A percentile compares a stretch with the other conserved stretches of the same genome.
These are phyloP conservation scores for Penicillium paradoxum DNA, from an alignment of 495 filamentous ascomycete genomes.

Conservation along the genomic window DNA sequence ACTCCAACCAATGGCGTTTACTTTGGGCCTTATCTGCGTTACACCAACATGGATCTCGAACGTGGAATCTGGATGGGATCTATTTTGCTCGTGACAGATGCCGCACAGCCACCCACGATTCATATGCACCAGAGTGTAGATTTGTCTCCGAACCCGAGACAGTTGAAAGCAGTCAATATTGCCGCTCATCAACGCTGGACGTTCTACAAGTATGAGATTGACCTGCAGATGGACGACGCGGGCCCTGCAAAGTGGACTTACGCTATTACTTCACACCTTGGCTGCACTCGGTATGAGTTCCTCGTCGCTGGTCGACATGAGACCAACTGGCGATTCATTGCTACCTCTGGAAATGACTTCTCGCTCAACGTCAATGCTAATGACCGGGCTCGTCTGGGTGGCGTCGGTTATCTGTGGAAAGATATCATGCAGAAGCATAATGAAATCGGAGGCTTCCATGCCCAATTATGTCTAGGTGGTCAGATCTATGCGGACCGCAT, in stretches of 20 bases:
- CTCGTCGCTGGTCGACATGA: conserved; percentile 89
- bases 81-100: conserved; percentile 80
- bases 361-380: conserved; percentile 76
- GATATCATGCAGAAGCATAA: conserved; percentile 96
- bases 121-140: conserved; percentile 91
- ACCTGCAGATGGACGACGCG: conserved; percentile 83
- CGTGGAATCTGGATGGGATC: conserved; percentile 84
- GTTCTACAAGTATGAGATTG: conserved; percentile 94
- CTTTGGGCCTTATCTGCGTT: conserved; percentile 92
- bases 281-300: conserved; percentile 96
- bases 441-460: conserved; percentile 92
- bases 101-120: conserved; percentile 91
- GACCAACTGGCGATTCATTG: conserved; percentile 93
- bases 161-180: conserved; percentile 79
- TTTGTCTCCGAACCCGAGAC: conserved; percentile 86
- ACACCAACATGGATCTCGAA: conserved; percentile 96
- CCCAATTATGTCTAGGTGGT: conserved; percentile 83
- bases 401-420: conserved; percentile 95
- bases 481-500: conserved; percentile 95
- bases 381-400: conserved; percentile 79
- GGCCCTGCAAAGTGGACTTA: conserved; percentile 92
- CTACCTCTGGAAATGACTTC: conserved; percentile 94
- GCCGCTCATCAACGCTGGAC: conserved; percentile 86
- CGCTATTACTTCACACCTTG: conserved; percentile 92
- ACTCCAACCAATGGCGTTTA: conserved; percentile 96